Conservation (phyloP, 306 rosid genomes). For the Sechiopsis laciniata region DNA sequence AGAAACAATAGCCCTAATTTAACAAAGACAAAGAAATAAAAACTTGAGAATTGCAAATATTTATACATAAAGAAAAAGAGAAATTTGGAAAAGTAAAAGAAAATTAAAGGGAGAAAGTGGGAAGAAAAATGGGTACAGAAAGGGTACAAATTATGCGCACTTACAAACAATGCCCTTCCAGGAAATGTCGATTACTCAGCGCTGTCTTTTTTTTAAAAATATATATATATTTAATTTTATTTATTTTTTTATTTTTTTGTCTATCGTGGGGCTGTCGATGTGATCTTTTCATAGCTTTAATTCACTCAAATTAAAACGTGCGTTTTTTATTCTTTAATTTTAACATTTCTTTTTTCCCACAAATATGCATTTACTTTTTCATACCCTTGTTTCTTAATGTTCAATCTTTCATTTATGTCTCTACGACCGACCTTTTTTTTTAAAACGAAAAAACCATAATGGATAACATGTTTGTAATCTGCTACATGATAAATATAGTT, state of each 20-base stretch:
- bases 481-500: no score
- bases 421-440: background rate
- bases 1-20: background rate
- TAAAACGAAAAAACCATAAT: no score
- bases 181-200: constrained; percentile 12
- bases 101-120: background rate
- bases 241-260: no score
- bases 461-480: no score
- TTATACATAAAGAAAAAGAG: background rate
- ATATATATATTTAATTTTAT: no score
- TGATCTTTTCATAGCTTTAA: background rate
- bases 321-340: background rate
- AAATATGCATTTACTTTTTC: constrained; percentile 4
- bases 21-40: no score
- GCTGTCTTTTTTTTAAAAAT: no score
- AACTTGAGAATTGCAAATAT: background rate
- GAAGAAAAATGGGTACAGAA: constrained; percentile 16
- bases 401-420: background rate
- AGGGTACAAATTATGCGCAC: constrained; percentile 12
- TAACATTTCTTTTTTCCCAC: background rate
- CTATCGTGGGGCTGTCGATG: constrained; percentile 9
- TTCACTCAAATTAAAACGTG: constrained; percentile 17
- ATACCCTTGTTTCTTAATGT: background rate
- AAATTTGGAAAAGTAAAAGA: background rate
- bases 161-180: constrained; percentile 10